Percentiles rank a stretch among this genome's conserved stretches.
These are phyloP conservation scores for Colletotrichum navitas DNA, from an alignment of 2,329 filamentous ascomycete species.

Conservation along the genomic window DNA sequence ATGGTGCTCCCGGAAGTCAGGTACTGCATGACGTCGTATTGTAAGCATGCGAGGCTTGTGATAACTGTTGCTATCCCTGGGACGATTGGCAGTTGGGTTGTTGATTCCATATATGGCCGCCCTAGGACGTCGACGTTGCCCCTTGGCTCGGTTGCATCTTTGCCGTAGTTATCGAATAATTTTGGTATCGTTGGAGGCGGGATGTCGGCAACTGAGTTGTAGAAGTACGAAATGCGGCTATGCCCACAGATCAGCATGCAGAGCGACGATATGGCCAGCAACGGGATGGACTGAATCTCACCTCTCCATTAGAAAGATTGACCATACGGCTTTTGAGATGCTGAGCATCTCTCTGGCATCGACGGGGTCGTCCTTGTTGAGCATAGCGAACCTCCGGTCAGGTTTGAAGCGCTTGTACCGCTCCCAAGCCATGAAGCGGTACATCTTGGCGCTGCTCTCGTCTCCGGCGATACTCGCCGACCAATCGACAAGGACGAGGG, in stretches of 20 bases:
- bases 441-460: slow-evolving; percentile 35
- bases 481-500: slow-evolving; percentile 29
- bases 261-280: background rate
- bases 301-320: slow-evolving; percentile 38
- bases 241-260: background rate
- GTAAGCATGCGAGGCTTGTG: slow-evolving; percentile 19
- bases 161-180: slow-evolving; percentile 28
- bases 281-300: background rate
- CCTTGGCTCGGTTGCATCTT: slow-evolving; percentile 16
- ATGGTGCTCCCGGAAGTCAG: slow-evolving; percentile 28
- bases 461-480: slow-evolving; percentile 34
- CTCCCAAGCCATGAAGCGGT: slow-evolving; percentile 39
- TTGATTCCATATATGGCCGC: slow-evolving; percentile 4
- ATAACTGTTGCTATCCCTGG: slow-evolving; percentile 31
- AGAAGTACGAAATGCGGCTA: slow-evolving; percentile 39
- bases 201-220: slow-evolving; percentile 19
- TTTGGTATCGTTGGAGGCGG: slow-evolving; percentile 31
- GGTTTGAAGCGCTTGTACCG: slow-evolving; percentile 36
- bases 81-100: background rate
- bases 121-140: slow-evolving; percentile 36
- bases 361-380: slow-evolving; percentile 10
- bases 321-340: slow-evolving; percentile 32
- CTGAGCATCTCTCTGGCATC: slow-evolving; percentile 19
- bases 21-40: slow-evolving; percentile 37
- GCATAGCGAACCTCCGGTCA: slow-evolving; percentile 19